These are phyloP conservation scores for Flaveria bidentis DNA, from an alignment of 129 eudicot species.

Conservation along the genomic window DNA sequence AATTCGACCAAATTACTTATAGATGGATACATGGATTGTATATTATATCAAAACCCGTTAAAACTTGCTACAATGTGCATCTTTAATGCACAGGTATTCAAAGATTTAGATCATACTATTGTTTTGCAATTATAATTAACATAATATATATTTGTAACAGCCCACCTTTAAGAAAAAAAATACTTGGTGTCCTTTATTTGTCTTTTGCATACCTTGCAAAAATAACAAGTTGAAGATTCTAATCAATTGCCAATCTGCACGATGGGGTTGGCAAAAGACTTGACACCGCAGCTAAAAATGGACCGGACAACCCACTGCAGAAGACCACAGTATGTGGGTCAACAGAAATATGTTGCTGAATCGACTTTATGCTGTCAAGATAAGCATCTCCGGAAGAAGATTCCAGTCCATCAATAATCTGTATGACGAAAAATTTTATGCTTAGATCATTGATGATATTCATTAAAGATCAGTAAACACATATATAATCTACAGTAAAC, in stretches of 20 bases:
- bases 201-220: neutral
- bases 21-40: neutral
- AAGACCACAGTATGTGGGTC: slow-evolving; percentile 63
- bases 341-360: slow-evolving; percentile 50
- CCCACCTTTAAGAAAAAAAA: too few species aligned
- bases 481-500: neutral
- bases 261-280: slow-evolving; percentile 45
- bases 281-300: slow-evolving; percentile 36
- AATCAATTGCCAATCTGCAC: slow-evolving; percentile 37
- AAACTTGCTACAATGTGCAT: neutral
- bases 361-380: slow-evolving; percentile 43
- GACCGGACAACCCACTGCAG: slow-evolving; percentile 39
- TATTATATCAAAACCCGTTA: neutral
- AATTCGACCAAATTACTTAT: neutral
- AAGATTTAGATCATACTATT: neutral
- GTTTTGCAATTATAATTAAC: neutral
- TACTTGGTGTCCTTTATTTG: neutral
- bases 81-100: neutral
- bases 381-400: slow-evolving; percentile 40
- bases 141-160: neutral
- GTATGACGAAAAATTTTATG: slow-evolving; percentile 8
- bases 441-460: neutral
- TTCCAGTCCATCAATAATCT: slow-evolving; percentile 77
- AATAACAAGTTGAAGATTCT: slow-evolving; percentile 27
- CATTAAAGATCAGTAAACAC: neutral